Percentiles rank a stretch among this genome's conserved stretches.
phyloP scores from a whole-genome alignment of 1,284 basidiomycete genomes.

The Schizophyllum commune region DNA sequence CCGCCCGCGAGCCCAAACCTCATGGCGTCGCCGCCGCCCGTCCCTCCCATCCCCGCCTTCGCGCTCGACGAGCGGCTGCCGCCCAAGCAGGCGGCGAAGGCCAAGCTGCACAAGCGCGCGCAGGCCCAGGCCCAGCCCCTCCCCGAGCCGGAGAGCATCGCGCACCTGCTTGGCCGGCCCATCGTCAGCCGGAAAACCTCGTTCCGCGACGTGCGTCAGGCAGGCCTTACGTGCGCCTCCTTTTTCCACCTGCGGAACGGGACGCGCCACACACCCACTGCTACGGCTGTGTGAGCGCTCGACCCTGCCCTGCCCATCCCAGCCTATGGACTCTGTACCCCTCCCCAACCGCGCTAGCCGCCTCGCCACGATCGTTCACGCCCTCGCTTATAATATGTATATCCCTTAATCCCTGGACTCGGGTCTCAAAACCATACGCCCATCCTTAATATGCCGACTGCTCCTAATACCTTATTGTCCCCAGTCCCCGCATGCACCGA shows the following conservation, averaged over 20 bases:
- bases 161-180: background rate
- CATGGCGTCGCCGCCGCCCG: slow-evolving; percentile 26
- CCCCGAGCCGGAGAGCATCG: background rate
- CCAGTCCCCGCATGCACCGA: background rate
- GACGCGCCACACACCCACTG: background rate
- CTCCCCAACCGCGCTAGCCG: background rate
- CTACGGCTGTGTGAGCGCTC: background rate
- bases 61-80: slow-evolving; percentile 10
- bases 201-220: background rate
- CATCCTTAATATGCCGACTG: background rate
- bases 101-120: no score
- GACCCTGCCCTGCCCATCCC: background rate
- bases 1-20: slow-evolving; percentile 26
- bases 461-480: background rate
- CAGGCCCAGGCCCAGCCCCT: background rate
- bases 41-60: slow-evolving; percentile 29
- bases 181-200: background rate
- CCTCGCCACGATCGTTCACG: background rate
- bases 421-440: background rate
- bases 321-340: background rate
- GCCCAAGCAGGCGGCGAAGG: background rate
- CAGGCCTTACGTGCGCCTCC: background rate
- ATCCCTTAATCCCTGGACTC: background rate
- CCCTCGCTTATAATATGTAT: background rate
- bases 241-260: background rate